Conservation (phyloP, 2,329 filamentous ascomycete species). For the Byssochlamys sp. region DNA sequence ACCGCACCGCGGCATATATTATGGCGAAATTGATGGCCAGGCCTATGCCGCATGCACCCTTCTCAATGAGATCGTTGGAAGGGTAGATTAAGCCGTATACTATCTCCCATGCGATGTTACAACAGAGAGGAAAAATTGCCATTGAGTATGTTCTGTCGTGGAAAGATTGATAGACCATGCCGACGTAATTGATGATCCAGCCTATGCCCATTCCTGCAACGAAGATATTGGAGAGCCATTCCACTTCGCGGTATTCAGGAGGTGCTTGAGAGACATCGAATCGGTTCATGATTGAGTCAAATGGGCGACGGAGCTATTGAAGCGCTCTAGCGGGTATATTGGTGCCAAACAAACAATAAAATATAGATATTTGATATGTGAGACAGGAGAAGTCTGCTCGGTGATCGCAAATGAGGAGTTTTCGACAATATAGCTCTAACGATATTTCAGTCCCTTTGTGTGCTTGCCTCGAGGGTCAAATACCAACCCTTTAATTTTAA, state of each 20-base stretch:
- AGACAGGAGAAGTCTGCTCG: background rate
- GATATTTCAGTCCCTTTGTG: background rate
- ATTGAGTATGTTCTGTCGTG: background rate
- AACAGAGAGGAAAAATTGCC: background rate
- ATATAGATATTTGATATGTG: no score
- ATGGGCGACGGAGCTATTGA: background rate
- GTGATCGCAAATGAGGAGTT: background rate
- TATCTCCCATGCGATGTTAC: background rate
- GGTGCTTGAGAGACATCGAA: background rate
- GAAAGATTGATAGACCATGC: constrained; percentile 1
- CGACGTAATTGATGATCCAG: constrained; percentile 15
- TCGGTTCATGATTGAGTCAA: background rate
- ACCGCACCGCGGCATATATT: background rate
- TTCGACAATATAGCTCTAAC: background rate
- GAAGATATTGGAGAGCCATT: background rate
- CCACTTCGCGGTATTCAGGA: background rate
- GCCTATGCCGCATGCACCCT: background rate
- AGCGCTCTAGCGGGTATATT: no score
- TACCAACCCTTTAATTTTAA: background rate
- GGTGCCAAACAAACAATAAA: no score
- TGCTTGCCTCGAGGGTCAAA: background rate
- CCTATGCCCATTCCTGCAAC: background rate
- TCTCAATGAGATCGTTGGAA: background rate
- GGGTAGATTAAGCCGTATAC: background rate
- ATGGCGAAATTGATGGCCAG: background rate